These are phyloP conservation scores for Xenoacremonium recifei DNA, from an alignment of 2,329 filamentous ascomycete genomes.

Conservation along the genomic window DNA sequence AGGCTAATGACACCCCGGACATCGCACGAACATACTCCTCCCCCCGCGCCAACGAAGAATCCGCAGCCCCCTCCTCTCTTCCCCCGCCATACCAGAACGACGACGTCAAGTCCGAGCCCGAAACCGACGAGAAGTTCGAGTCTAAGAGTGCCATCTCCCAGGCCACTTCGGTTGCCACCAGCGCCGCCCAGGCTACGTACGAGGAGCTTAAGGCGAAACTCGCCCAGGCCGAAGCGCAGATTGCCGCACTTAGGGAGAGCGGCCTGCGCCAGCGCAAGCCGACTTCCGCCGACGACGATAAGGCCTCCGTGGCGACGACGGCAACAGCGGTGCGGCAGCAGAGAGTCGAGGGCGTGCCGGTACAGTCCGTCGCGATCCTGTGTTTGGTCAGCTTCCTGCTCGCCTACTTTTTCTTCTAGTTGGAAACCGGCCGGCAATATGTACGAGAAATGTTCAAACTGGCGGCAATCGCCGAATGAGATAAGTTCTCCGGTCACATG, in stretches of 20 bases:
- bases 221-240: constrained; percentile 70
- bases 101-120: constrained; percentile 28
- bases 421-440: constrained; percentile 1
- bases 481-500: neutral
- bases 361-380: constrained; percentile 79
- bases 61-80: constrained; percentile 26
- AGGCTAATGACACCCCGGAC: constrained; percentile 44
- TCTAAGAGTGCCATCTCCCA: constrained; percentile 30
- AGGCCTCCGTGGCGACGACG: constrained; percentile 46
- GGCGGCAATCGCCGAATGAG: neutral
- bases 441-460: neutral
- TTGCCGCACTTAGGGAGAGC: constrained; percentile 68
- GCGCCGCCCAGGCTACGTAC: constrained; percentile 37
- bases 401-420: constrained; percentile 93
- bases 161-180: constrained; percentile 49
- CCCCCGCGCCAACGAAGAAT: constrained; percentile 35
- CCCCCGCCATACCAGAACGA: constrained; percentile 36
- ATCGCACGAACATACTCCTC: constrained; percentile 45
- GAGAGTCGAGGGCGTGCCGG: constrained; percentile 73
- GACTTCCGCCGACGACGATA: constrained; percentile 49
- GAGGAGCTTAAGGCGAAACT: constrained; percentile 73
- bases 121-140: constrained; percentile 25
- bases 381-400: constrained; percentile 90
- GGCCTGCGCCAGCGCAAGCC: constrained; percentile 79
- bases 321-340: constrained; percentile 56